Conservation (phyloP, 106 monocot species). For the Gastrodia elata region DNA sequence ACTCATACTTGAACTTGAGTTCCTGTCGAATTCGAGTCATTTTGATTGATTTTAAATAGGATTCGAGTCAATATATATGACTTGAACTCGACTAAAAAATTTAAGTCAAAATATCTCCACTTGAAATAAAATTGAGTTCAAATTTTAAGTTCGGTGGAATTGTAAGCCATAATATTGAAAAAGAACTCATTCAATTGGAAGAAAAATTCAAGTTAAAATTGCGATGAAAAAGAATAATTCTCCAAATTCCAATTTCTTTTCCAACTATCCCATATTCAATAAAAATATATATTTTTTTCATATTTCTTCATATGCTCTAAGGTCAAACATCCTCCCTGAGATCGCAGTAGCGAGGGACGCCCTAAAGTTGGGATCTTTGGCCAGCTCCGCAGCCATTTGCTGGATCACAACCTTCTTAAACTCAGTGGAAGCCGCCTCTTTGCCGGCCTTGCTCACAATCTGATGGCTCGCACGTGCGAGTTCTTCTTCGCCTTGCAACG, state of each 20-base stretch:
- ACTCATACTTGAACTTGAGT: too few relatives aligned
- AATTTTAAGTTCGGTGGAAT: too few relatives aligned
- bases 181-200: too few relatives aligned
- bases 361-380: conserved; percentile 4
- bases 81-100: too few relatives aligned
- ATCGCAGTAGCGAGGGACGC: conserved; percentile 2
- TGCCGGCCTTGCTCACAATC: neutral
- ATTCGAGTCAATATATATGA: too few relatives aligned
- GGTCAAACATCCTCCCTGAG: neutral
- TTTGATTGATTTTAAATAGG: too few relatives aligned
- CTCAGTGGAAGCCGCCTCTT: neutral
- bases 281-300: too few relatives aligned
- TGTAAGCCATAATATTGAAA: too few relatives aligned
- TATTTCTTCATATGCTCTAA: too few relatives aligned
- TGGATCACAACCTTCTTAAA: neutral
- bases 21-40: too few relatives aligned
- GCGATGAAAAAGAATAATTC: neutral
- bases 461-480: neutral
- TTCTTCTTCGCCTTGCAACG: neutral
- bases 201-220: neutral
- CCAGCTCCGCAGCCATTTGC: conserved; percentile 6
- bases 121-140: too few relatives aligned
- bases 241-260: neutral
- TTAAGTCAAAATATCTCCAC: too few relatives aligned
- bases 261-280: neutral